Evolutionary conservation across 305 asterid genomes (phyloP), one percentile per base, ranked within the genome.

Genomic region (Fraxinus albicans): DNA sequence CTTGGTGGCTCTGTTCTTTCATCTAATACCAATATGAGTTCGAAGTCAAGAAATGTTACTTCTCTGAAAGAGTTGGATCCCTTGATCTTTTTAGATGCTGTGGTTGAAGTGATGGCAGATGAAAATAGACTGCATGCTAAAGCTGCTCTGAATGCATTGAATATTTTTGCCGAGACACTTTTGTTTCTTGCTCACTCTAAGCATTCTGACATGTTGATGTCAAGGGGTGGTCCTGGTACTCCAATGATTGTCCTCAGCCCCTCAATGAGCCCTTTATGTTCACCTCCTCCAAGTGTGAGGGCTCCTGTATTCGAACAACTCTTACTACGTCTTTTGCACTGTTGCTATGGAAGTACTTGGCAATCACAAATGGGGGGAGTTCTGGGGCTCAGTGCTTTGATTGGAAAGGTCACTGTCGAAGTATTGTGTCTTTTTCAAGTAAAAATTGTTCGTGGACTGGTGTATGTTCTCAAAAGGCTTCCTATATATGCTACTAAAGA

Each of bases 341-440:
- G 98, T 87, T 97, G 99, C 84, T 93, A 90, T 79, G 98, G 99
- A 79, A 89, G 94, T 83, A 88, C 96, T 63, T 97, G 99, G 99
- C 99, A 97, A 89, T 93, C 98, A 83, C 99, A 95, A 87, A 95
- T 97, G 87, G 99, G 99, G 40, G 99, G 99, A 84, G 98, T 95
- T 82, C 88, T 92, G 94, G 99, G 99, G 65, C 96, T 97, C 83
- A 96, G 98, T 85, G 97, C 98, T 44, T 88, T 95, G 92, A 93
- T 95, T 73, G 99, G 99, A 83, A 97, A 97, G 90, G 96, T 97
- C 82, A 95, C 98, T 34, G 97, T 97, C 83, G 99, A 95, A 79
- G 88, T 92, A 83, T 83, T 97, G 83, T 95, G 98, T 86, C 80
- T 88, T 80, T 94, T 93, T 86, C 99, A 97, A 91, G 99, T 97